phyloP scores from a whole-genome alignment of 2,329 filamentous ascomycete genomes.

The Alternaria longipes region DNA sequence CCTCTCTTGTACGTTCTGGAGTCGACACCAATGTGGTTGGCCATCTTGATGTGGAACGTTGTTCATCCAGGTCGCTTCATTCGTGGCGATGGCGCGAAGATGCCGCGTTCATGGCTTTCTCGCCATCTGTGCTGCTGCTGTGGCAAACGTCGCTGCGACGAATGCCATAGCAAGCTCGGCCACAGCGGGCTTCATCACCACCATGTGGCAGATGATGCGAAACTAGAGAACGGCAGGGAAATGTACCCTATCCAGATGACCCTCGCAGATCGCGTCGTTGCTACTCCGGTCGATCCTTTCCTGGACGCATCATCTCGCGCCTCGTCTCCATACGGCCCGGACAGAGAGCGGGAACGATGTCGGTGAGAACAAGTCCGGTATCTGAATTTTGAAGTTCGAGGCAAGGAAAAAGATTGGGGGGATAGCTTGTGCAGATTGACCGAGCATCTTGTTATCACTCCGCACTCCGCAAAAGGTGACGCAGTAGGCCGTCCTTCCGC shows the following conservation, averaged over 20 bases:
- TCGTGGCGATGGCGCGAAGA: constrained; percentile 23
- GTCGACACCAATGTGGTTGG: constrained; percentile 64
- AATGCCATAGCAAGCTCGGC: constrained; percentile 26
- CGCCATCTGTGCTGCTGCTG: constrained; percentile 29
- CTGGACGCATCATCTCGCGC: constrained; percentile 7
- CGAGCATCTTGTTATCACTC: too few relatives aligned
- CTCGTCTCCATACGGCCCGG: constrained; percentile 6
- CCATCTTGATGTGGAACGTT: constrained; percentile 30
- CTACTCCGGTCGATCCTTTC: constrained; percentile 5
- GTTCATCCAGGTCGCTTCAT: constrained; percentile 26
- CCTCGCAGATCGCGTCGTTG: constrained; percentile 8
- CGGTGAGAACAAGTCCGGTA: too few relatives aligned
- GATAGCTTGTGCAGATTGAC: too few relatives aligned
- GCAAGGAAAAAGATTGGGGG: too few relatives aligned
- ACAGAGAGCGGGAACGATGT: too few relatives aligned
- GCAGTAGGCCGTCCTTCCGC: too few relatives aligned
- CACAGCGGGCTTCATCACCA: constrained; percentile 21
- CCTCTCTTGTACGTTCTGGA: constrained; percentile 63
- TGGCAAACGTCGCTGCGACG: constrained; percentile 26
- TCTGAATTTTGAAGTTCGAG: too few relatives aligned
- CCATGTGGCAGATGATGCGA: constrained; percentile 8
- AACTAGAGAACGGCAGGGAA: constrained; percentile 18
- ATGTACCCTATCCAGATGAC: constrained; percentile 6
- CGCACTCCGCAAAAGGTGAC: too few relatives aligned
- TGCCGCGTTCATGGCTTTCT: constrained; percentile 30